Evolutionary conservation across 192 early-diverging fungal species (phyloP).

Genomic region (Entrophospora sp.): DNA sequence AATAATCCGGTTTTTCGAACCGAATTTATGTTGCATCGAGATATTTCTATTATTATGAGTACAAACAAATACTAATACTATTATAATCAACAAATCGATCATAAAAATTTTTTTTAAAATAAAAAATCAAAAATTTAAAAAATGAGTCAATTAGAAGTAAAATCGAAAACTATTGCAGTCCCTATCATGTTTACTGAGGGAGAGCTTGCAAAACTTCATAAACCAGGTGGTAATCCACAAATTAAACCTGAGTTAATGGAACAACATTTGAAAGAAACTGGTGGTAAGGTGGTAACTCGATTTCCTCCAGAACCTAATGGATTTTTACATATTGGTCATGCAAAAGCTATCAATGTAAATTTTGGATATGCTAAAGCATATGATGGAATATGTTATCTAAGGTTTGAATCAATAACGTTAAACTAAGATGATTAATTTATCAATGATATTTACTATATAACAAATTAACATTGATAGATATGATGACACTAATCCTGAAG

Average conservation of each 20-base stretch:
- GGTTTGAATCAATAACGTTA: constrained; percentile 40
- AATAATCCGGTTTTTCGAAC: too few species aligned
- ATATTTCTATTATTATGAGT: too few species aligned
- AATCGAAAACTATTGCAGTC: constrained; percentile 24
- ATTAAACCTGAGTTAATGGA: constrained; percentile 84
- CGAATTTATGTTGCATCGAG: too few species aligned
- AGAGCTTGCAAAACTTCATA: constrained; percentile 86
- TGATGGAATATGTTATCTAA: constrained; percentile 84
- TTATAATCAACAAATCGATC: too few species aligned
- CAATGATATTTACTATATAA: not conserved
- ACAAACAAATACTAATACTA: too few species aligned
- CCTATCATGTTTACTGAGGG: constrained; percentile 85
- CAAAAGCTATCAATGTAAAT: constrained; percentile 99
- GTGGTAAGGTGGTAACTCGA: constrained; percentile 88
- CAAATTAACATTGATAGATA: constrained; percentile 37
- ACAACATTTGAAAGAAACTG: constrained; percentile 83
- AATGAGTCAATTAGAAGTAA: not conserved
- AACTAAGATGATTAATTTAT: not conserved
- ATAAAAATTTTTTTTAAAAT: too few species aligned
- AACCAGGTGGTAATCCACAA: constrained; percentile 94
- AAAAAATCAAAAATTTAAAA: not conserved
- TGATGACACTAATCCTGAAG: constrained; percentile 56
- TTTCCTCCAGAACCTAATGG: constrained; percentile 99
- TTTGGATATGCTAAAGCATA: constrained; percentile 95
- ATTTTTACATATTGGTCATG: constrained; percentile 97